Conservation (phyloP, 148 eudicot species). For the Heliamphora exappendiculata region DNA sequence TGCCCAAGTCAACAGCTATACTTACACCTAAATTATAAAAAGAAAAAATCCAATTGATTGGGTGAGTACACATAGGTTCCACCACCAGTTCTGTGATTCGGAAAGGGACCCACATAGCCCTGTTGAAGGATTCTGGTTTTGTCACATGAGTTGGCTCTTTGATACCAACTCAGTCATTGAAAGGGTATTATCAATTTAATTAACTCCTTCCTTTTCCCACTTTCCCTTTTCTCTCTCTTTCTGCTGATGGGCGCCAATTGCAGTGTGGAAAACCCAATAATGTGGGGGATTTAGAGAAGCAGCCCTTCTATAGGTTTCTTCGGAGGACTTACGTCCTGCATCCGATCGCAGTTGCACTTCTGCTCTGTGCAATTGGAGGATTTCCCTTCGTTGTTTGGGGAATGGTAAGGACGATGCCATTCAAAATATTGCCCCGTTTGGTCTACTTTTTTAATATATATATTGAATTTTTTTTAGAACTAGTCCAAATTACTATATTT, state of each 20-base stretch:
- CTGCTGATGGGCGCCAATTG: conserved; percentile 4
- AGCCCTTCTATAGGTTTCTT: conserved; percentile 58
- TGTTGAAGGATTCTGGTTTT: conserved; percentile 77
- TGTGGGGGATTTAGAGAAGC: conserved; percentile 73
- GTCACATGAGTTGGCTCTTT: conserved; percentile 79
- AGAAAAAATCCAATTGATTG: conserved; percentile 75
- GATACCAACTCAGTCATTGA: conserved; percentile 27
- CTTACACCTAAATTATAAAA: no score
- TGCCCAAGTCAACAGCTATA: no score
- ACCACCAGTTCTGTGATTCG: conserved; percentile 68
- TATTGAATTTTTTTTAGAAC: no score
- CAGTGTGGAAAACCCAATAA: conserved; percentile 70
- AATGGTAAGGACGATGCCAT: conserved; percentile 40
- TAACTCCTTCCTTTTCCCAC: background rate
- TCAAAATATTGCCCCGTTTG: no score
- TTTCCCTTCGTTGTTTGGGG: conserved; percentile 82
- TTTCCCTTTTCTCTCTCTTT: background rate
- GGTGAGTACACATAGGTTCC: conserved; percentile 84
- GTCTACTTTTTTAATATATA: no score
- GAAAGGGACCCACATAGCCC: conserved; percentile 93
- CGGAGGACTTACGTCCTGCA: conserved; percentile 49
- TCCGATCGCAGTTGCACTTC: conserved; percentile 45
- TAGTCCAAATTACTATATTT: no score
- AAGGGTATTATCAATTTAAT: conserved; percentile 46
- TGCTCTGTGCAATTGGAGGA: conserved; percentile 65